Evolutionary conservation across 805 yeast genomes (phyloP), one percentile per base, ranked within the genome.

Genomic region (Komagataella pastoris): DNA sequence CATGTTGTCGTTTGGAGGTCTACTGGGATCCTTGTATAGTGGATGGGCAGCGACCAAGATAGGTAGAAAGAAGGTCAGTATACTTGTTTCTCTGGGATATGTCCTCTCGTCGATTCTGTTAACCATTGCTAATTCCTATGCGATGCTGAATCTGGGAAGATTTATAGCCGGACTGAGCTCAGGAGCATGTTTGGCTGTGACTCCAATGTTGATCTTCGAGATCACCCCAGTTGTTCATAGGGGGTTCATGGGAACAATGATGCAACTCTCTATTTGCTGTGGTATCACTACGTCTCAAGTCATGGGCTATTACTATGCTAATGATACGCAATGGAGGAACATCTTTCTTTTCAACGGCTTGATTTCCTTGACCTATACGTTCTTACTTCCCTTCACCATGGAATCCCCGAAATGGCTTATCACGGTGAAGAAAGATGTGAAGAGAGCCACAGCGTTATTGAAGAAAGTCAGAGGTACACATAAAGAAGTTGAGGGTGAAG

Each of bases 1-100:
- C 0, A 74, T 83, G 17, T 84, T 81, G 63, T 79, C 87, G 40
- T 70, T 85, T 51, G 96, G 96, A 17, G 95, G 95, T 0, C 67
- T 87, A 8, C 44, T 81, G 12, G 85, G 91, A 1, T 83, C 93
- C 0, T 61, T 77, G 3, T 67, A 75, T 56, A 83, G 83, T 2
- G 87, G 90, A 1, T 56, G 66, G 3, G 54, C 82, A n/a, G 81
- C 89, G 7, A 85, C 84, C 56, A 55, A 54, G 23, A 62, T 71
- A 44, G 95, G 95, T 1, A 69, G 91, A 45, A 74, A 73, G 56
- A 66, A 65, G 30, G 62, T 80, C 0, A 70, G 49, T 14, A 17
- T 47, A 10, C 6, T 56, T 7, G 60, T 60, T 24, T 55, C 70
- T 3, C 7, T 55, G 6, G 50, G 64, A 6, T 68, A 57, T 50